Conservation (phyloP, 257 asterid species). For the Avicennia marina region DNA sequence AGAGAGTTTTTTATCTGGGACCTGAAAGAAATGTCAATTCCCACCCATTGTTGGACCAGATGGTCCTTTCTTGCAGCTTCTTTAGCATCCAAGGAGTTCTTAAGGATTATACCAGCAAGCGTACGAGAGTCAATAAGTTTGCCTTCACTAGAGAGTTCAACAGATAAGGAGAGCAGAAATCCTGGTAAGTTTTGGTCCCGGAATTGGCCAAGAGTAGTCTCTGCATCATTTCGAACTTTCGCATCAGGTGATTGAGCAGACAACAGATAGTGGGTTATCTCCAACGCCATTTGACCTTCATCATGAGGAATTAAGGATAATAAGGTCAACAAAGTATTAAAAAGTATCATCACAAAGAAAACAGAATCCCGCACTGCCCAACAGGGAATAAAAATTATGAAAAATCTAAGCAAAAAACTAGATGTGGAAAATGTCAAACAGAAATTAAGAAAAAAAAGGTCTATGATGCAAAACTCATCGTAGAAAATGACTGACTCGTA, state of each 20-base stretch:
- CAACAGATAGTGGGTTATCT: slow-evolving; percentile 73
- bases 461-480: too few species aligned
- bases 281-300: slow-evolving; percentile 65
- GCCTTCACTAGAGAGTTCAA: slow-evolving; percentile 63
- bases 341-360: too few species aligned
- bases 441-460: too few species aligned
- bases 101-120: slow-evolving; percentile 81
- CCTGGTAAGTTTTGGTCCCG: slow-evolving; percentile 70
- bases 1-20: slow-evolving; percentile 64
- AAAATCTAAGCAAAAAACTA: too few species aligned
- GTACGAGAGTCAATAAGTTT: slow-evolving; percentile 74
- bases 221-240: slow-evolving; percentile 68
- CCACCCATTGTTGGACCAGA: slow-evolving; percentile 67
- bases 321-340: neutral
- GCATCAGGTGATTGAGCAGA: slow-evolving; percentile 91
- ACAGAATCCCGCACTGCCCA: neutral
- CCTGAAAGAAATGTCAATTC: slow-evolving; percentile 47
- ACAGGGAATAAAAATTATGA: too few species aligned
- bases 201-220: slow-evolving; percentile 53
- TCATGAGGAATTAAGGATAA: neutral
- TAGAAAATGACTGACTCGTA: too few species aligned
- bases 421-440: too few species aligned
- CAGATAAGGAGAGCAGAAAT: slow-evolving; percentile 61
- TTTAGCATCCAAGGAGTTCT: slow-evolving; percentile 83
- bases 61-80: slow-evolving; percentile 52